phyloP scores from a whole-genome alignment of 345 rosid species.

The Eucalyptus microcorys region DNA sequence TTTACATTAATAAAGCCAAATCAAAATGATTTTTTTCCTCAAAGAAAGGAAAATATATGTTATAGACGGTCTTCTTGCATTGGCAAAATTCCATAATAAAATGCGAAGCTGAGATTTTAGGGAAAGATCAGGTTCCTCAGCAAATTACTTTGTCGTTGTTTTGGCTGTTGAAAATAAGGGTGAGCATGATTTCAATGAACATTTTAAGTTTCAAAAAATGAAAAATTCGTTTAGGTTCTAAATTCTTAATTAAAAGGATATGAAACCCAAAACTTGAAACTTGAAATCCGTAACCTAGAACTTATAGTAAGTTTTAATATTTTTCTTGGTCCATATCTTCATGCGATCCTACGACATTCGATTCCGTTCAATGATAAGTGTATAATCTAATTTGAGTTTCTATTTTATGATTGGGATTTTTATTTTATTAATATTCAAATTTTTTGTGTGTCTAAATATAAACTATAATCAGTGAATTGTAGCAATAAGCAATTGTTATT shows the following conservation, averaged over 20 bases:
- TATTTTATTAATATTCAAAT: too few species aligned
- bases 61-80: not conserved
- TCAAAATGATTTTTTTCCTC: not conserved
- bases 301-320: accelerated
- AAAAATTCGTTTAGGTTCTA: too few species aligned
- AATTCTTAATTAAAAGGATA: too few species aligned
- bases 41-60: not conserved
- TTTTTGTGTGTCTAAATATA: too few species aligned
- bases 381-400: too few species aligned
- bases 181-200: too few species aligned
- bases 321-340: too few species aligned
- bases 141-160: not conserved
- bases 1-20: not conserved
- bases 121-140: not conserved
- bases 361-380: accelerated
- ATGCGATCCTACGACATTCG: accelerated
- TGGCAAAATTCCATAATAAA: not conserved
- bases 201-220: too few species aligned
- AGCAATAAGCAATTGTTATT: too few species aligned
- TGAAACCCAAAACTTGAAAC: too few species aligned
- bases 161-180: not conserved
- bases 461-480: accelerated
- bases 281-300: too few species aligned
- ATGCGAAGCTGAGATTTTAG: not conserved
- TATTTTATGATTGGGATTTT: too few species aligned